Evolutionary conservation across 768 basidiomycete genomes (phyloP).

Genomic region (Suillus brevipes): DNA sequence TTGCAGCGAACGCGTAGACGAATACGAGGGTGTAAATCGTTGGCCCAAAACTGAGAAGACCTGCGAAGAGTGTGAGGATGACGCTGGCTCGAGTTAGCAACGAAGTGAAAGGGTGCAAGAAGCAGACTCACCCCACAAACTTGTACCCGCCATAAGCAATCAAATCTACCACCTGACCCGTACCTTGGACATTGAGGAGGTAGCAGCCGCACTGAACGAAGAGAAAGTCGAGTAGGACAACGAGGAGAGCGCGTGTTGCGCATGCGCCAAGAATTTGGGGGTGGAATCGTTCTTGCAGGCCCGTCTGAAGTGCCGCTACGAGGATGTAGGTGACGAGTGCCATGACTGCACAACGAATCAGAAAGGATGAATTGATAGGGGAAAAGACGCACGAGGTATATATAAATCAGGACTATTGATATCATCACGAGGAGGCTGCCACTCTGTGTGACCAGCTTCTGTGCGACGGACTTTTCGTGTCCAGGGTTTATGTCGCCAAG

Average conservation of each 20-base stretch:
- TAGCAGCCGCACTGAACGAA: constrained; percentile 93
- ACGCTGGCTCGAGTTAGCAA: constrained; percentile 49
- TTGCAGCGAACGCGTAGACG: constrained; percentile 83
- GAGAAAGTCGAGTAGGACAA: constrained; percentile 85
- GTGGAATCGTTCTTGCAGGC: constrained; percentile 79
- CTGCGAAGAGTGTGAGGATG: constrained; percentile 74
- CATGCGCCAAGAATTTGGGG: constrained; percentile 88
- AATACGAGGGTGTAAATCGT: constrained; percentile 73
- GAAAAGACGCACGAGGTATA: constrained; percentile 69
- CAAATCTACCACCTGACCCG: constrained; percentile 73
- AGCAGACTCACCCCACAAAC: constrained; percentile 78
- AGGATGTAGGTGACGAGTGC: constrained; percentile 95
- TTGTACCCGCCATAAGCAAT: constrained; percentile 96
- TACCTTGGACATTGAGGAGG: constrained; percentile 80
- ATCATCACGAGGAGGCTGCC: constrained; percentile 88
- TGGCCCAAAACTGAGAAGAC: constrained; percentile 61
- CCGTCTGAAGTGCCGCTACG: constrained; percentile 80
- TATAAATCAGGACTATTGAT: constrained; percentile 96
- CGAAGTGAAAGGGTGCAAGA: not conserved
- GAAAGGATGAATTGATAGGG: constrained; percentile 4
- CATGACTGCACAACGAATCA: constrained; percentile 63
- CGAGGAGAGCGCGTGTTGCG: constrained; percentile 79
- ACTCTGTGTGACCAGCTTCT: constrained; percentile 68
- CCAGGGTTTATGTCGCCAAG: constrained; percentile 93
- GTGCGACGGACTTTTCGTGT: constrained; percentile 64